A percentile compares a stretch with the other conserved stretches of the same genome.
Evolutionary conservation across 148 eudicot genomes (phyloP).

Genomic region (Camellia sinensis): DNA sequence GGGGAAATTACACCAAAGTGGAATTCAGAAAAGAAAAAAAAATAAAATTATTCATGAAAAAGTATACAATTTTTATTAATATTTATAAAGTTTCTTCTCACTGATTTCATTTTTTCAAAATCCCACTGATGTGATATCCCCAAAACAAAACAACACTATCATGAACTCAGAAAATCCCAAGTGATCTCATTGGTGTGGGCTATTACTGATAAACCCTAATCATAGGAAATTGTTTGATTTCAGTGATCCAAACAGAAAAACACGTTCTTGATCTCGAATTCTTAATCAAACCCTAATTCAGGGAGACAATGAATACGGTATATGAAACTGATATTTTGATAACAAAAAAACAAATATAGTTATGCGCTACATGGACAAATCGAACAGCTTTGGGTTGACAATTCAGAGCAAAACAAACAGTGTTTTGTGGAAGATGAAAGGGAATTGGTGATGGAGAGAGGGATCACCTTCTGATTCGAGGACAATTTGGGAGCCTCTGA

Average conservation of each 20-base stretch:
- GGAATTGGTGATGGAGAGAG: not conserved
- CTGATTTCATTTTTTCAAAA: too few relatives aligned
- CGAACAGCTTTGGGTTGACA: not conserved
- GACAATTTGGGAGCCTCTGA: slow-evolving; percentile 10
- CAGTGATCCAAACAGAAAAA: not conserved
- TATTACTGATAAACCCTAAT: slow-evolving; percentile 1
- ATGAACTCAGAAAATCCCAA: not conserved
- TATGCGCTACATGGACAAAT: not conserved
- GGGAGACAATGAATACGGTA: not conserved
- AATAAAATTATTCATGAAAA: too few relatives aligned
- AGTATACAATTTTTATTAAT: too few relatives aligned
- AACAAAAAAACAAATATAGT: not conserved
- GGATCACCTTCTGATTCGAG: slow-evolving; percentile 7
- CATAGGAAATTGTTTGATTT: not conserved
- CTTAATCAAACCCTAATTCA: not conserved
- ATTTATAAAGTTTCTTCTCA: too few relatives aligned
- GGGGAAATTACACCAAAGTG: too few relatives aligned
- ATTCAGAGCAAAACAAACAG: not conserved
- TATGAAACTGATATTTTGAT: not conserved
- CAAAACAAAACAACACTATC: not conserved
- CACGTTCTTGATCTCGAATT: not conserved
- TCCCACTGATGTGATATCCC: too few relatives aligned
- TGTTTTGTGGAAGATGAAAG: not conserved
- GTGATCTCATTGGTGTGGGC: not conserved
- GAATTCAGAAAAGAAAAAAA: not conserved